Evolutionary conservation across 805 yeast genomes (phyloP), one percentile per base, ranked within the genome.

Genomic region (Barnettozyma salicaria): DNA sequence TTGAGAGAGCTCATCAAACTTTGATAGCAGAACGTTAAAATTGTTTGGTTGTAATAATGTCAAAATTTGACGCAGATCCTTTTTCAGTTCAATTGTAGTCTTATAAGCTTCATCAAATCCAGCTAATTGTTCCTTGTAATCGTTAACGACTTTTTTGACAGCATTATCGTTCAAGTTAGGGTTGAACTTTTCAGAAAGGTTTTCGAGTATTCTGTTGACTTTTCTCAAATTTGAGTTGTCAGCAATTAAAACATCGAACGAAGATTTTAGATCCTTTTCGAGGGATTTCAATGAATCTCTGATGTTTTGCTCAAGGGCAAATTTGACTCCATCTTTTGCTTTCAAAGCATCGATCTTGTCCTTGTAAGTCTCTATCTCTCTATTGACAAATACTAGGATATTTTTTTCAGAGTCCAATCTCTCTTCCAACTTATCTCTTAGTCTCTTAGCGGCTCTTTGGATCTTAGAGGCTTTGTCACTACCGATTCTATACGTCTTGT

Each of bases 101-200:
- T 17, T 27, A 24, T 46, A 48, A 5, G 18, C 23, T 2, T 36
- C 38, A 19, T 28, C 30, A 30, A 32, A 48, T 10, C 37, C 23
- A 2, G 30, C 27, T 18, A 45, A 12, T 20, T 48, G 49, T 2
- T 7, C 18, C 22, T 43, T 29, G 32, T 30, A 81, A 10, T 63
- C 62, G 14, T 71, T 63, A 13, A 87, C 78, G 2, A 89, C 78
- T 16, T 66, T 71, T 56, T 86, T 86, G 14, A 89, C 96, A 0
- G 89, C 94, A 7, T 77, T 75, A 59, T 89, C 96, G 54, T 89
- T 87, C 61, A 87, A 76, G 50, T 87, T 82, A 32, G 83, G 85
- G 49, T 87, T 85, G 59, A 83, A 88, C n/a, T 72, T 71, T 3
- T 64, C 52, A 7, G 67, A 56, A 60, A 89, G 63, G 5, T 60